Evolutionary conservation across 352 stramenopile species (phyloP).

Genomic region (Phytophthora syringae): DNA sequence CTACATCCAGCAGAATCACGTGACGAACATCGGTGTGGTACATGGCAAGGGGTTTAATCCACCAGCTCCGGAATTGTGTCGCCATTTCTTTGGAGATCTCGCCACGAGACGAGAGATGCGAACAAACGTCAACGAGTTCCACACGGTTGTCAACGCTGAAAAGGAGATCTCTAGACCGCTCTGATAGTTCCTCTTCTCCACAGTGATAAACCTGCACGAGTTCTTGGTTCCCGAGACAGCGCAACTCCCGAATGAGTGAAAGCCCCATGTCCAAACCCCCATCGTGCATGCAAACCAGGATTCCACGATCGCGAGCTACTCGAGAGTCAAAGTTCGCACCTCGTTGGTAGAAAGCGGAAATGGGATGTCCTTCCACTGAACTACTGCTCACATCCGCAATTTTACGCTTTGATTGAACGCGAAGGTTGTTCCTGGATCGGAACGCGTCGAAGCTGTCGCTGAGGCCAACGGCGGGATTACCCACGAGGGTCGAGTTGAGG

Average conservation of each 20-base stretch:
- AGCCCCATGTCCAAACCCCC: slow-evolving; percentile 43
- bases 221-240: slow-evolving; percentile 28
- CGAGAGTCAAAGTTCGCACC: slow-evolving; percentile 20
- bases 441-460: slow-evolving; percentile 34
- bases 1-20: slow-evolving; percentile 54
- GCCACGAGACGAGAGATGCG: slow-evolving; percentile 21
- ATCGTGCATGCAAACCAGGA: slow-evolving; percentile 45
- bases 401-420: not conserved
- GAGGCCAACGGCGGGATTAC: slow-evolving; percentile 13
- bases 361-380: slow-evolving; percentile 5
- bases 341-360: slow-evolving; percentile 20
- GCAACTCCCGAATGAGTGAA: slow-evolving; percentile 42
- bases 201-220: slow-evolving; percentile 38
- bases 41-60: slow-evolving; percentile 56
- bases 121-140: slow-evolving; percentile 49
- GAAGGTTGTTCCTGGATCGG: slow-evolving; percentile 16
- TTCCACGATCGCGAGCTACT: slow-evolving; percentile 20
- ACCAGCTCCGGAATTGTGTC: slow-evolving; percentile 41
- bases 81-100: slow-evolving; percentile 18
- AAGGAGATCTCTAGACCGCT: slow-evolving; percentile 16
- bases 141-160: slow-evolving; percentile 34
- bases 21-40: slow-evolving; percentile 45
- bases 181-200: slow-evolving; percentile 49
- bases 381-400: not conserved
- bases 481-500: slow-evolving; percentile 27